phyloP scores from a whole-genome alignment of 2,329 filamentous ascomycete genomes.

The Tolypocladium amazonense region DNA sequence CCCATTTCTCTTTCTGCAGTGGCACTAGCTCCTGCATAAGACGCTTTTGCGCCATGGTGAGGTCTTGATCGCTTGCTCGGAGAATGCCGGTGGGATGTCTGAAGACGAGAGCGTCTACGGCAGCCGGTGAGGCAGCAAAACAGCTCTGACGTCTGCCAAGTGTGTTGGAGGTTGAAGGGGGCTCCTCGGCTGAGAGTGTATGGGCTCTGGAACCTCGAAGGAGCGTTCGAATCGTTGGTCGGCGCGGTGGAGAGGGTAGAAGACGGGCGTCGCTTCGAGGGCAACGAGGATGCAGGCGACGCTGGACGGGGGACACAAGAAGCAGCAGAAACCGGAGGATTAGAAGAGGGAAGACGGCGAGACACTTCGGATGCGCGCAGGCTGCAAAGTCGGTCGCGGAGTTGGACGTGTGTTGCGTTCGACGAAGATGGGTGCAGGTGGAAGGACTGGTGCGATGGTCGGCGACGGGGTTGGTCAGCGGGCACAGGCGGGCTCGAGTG shows the following conservation, averaged over 20 bases:
- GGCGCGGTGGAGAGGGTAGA: neutral
- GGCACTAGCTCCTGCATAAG: constrained; percentile 81
- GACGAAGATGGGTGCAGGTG: neutral
- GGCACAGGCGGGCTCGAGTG: constrained; percentile 1
- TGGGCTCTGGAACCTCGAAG: neutral
- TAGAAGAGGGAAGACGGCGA: neutral
- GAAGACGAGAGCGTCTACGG: neutral
- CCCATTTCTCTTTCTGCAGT: constrained; percentile 85
- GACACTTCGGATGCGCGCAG: neutral
- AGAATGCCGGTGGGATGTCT: neutral
- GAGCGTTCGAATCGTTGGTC: neutral
- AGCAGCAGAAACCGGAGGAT: neutral
- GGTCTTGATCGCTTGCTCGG: neutral
- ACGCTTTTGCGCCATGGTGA: constrained; percentile 52
- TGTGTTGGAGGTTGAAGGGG: neutral
- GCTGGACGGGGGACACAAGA: neutral
- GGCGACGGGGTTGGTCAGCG: neutral
- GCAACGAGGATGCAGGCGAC: neutral
- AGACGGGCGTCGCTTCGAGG: neutral
- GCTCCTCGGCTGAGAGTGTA: neutral
- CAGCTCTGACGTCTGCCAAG: neutral
- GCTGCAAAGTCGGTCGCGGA: neutral
- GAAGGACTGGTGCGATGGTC: neutral
- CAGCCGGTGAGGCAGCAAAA: neutral
- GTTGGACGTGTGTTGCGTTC: neutral